Conservation (phyloP, 2,329 filamentous ascomycete genomes). For the Ophiostoma angusticollis region DNA sequence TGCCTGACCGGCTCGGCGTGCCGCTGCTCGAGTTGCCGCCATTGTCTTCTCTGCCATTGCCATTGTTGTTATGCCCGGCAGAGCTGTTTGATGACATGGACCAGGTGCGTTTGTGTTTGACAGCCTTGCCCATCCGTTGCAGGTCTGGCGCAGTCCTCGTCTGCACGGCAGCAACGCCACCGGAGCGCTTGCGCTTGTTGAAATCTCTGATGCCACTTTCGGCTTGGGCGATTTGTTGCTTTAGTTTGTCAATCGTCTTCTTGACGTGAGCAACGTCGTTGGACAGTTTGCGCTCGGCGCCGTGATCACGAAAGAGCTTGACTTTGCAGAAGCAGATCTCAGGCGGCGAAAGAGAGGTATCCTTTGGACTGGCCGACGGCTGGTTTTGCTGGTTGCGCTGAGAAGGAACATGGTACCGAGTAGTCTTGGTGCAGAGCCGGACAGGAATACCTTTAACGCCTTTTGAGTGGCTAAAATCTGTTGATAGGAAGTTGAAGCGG, state of each 20-base stretch:
- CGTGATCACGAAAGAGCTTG: conserved; percentile 92
- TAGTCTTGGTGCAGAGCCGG: conserved; percentile 78
- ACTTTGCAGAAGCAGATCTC: conserved; percentile 95
- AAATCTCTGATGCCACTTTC: conserved; percentile 56
- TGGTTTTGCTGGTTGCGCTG: background rate
- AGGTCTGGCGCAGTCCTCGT: conserved; percentile 18
- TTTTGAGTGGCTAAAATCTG: conserved; percentile 97
- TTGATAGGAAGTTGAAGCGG: conserved; percentile 96
- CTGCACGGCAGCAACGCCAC: conserved; percentile 22
- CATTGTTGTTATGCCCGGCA: conserved; percentile 29
- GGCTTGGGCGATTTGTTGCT: conserved; percentile 78
- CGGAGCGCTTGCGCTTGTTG: conserved; percentile 49
- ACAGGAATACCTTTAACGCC: conserved; percentile 97
- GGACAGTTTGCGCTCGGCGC: conserved; percentile 84
- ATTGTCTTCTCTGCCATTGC: conserved; percentile 1
- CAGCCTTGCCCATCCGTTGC: conserved; percentile 64
- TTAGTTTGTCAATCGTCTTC: conserved; percentile 91
- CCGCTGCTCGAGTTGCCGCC: conserved; percentile 1
- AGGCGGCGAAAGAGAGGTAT: conserved; percentile 20
- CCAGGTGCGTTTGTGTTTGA: conserved; percentile 90
- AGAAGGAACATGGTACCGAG: conserved; percentile 6
- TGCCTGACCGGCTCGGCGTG: background rate
- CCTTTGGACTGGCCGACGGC: conserved; percentile 31
- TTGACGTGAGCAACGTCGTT: conserved; percentile 93
- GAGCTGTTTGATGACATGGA: conserved; percentile 76